These are phyloP conservation scores for Cerioporus squamosus DNA, from an alignment of 1,284 basidiomycete species.

Conservation along the genomic window DNA sequence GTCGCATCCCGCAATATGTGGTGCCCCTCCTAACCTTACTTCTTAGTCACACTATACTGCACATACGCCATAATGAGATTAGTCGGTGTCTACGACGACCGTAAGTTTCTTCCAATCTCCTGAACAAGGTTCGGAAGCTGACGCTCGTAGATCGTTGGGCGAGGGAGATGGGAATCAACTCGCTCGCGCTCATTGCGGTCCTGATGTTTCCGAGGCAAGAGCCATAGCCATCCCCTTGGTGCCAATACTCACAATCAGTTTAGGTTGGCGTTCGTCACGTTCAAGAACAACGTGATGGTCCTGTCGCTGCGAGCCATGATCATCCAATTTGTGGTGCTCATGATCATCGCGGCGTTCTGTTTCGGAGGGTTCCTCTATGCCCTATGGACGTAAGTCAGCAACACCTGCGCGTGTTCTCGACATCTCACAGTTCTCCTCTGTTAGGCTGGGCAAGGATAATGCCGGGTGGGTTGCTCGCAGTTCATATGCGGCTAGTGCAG, in stretches of 20 bases:
- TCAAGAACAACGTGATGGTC: slow-evolving; percentile 86
- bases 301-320: slow-evolving; percentile 83
- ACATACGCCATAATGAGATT: slow-evolving; percentile 75
- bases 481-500: background rate
- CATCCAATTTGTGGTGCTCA: slow-evolving; percentile 75
- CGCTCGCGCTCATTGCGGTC: slow-evolving; percentile 79
- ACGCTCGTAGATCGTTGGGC: slow-evolving; percentile 58
- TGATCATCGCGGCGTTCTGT: slow-evolving; percentile 90
- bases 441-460: slow-evolving; percentile 20
- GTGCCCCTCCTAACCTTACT: background rate
- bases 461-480: slow-evolving; percentile 5
- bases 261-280: slow-evolving; percentile 85
- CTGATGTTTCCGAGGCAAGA: slow-evolving; percentile 83
- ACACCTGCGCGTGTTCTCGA: background rate
- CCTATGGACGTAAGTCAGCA: slow-evolving; percentile 76
- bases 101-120: slow-evolving; percentile 38
- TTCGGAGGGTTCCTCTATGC: slow-evolving; percentile 92
- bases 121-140: background rate
- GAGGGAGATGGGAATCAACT: slow-evolving; percentile 67
- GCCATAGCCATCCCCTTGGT: background rate
- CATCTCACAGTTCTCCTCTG: background rate
- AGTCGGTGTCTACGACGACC: slow-evolving; percentile 69
- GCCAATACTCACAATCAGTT: background rate
- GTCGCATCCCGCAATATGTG: slow-evolving; percentile 12
- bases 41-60: slow-evolving; percentile 74